Conservation (phyloP, 768 basidiomycete genomes). For the Inosperma sp. region DNA sequence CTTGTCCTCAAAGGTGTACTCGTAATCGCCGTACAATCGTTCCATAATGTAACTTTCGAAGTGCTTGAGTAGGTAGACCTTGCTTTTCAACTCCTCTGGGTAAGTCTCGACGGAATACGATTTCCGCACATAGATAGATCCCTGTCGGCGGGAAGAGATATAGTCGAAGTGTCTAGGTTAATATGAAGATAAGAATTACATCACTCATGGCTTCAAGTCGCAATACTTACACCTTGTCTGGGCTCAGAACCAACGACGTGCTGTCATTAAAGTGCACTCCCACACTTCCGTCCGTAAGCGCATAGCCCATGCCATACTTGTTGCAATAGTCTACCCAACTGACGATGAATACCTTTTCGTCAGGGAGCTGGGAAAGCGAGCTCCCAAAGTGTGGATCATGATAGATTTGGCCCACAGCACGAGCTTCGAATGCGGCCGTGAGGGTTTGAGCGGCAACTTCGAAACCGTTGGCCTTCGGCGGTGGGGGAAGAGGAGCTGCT, state of each 20-base stretch:
- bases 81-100: conserved; percentile 81
- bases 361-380: conserved; percentile 32
- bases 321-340: conserved; percentile 99
- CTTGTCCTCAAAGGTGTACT: conserved; percentile 72
- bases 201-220: conserved; percentile 3
- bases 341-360: conserved; percentile 85
- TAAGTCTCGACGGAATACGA: conserved; percentile 64
- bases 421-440: conserved; percentile 63
- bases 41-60: conserved; percentile 96
- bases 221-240: conserved; percentile 75
- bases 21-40: conserved; percentile 76
- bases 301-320: conserved; percentile 99
- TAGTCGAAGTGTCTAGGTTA: conserved; percentile 79
- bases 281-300: conserved; percentile 90
- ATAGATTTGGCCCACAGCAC: conserved; percentile 58
- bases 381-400: conserved; percentile 50
- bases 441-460: conserved; percentile 56
- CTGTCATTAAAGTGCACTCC: conserved; percentile 98
- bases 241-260: conserved; percentile 76
- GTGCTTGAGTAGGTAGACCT: conserved; percentile 89
- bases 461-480: conserved; percentile 49
- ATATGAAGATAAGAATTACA: conserved; percentile 5
- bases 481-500: conserved; percentile 12
- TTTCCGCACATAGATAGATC: conserved; percentile 66
- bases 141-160: conserved; percentile 64